Evolutionary conservation across 2,329 filamentous ascomycete species (phyloP), one percentile per base, ranked within the genome.

Genomic region (Paracoccidioides lutzii): DNA sequence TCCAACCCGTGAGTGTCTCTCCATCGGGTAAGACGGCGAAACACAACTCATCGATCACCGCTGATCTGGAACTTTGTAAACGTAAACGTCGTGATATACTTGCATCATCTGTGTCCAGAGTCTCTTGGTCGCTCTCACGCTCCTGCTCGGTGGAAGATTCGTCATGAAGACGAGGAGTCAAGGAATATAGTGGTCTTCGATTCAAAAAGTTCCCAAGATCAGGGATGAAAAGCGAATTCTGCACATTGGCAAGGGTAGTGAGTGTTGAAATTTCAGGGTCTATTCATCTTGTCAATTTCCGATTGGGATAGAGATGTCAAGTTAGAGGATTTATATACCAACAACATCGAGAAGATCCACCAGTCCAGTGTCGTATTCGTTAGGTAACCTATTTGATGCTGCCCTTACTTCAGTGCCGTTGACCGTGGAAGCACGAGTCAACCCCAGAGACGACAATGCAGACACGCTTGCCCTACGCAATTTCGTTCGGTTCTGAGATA

Each of bases 181-280:
- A 75, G 44, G 81, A 81, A 67, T 93, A 95, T 0, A 87, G 90
- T 1, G 88, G 88, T 58, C 84, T 78, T 51, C 89, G 80, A 64
- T 94, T 93, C 52, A 94, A 63, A 62, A 82, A 82, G 57, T 77
- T 75, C 43, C 88, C 88, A n/a, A 94, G 75, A 60, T 90, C 84
- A 0, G 89, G 89, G 1, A 94, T 75, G 69, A 94, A 94, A 8
- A 95, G 80, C 0, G 88, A 93, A 67, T 95, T 95, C 65, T 94
- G 88, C 22, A 95, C 84, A 64, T 95, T 95, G 45, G 87, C 94
- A 8, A 94, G 78, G 12, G 88, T 91, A 0, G 87, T 88, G 3
- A 95, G 74, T 0, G 88, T 88, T 40, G 87, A 82, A 3, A 95
- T 83, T 71, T 94, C 87, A 44, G 88, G 88, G 63, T 94, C 88